phyloP scores from a whole-genome alignment of 2,329 filamentous ascomycete species.

The Akanthomyces lecanii region DNA sequence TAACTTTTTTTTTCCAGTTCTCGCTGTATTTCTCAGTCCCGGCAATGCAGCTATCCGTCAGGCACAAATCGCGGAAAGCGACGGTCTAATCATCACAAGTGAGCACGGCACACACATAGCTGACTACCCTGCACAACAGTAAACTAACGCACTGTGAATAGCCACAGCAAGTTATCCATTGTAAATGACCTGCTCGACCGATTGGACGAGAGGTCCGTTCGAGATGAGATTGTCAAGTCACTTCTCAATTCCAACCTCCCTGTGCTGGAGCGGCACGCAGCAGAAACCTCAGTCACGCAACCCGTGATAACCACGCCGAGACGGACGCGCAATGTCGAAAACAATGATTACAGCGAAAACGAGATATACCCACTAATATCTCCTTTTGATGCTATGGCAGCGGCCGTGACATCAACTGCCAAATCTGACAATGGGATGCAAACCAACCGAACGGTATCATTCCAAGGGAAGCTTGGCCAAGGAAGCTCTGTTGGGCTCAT shows the following conservation, averaged over 20 bases:
- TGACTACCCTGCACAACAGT: background rate
- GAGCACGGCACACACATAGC: background rate
- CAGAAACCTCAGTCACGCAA: background rate
- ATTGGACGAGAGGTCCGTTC: background rate
- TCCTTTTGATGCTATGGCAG: too few relatives aligned
- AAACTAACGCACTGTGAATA: background rate
- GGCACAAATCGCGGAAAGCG: background rate
- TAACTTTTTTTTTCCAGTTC: background rate
- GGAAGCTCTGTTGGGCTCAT: too few relatives aligned
- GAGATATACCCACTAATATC: too few relatives aligned
- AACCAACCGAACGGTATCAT: too few relatives aligned
- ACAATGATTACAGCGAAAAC: too few relatives aligned
- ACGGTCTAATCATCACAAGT: background rate
- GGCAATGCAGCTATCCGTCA: background rate
- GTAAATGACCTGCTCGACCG: background rate
- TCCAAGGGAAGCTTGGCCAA: too few relatives aligned
- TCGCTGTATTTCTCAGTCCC: background rate
- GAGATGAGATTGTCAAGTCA: background rate
- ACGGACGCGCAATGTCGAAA: too few relatives aligned
- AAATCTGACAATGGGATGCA: too few relatives aligned
- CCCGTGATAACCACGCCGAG: too few relatives aligned
- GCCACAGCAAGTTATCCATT: background rate
- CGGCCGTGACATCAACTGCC: too few relatives aligned
- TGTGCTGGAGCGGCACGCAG: background rate
- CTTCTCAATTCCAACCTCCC: background rate